Evolutionary conservation across 1,139 yeast genomes (phyloP), one percentile per base, ranked within the genome.

Genomic region (Yamadazyma friedrichii): DNA sequence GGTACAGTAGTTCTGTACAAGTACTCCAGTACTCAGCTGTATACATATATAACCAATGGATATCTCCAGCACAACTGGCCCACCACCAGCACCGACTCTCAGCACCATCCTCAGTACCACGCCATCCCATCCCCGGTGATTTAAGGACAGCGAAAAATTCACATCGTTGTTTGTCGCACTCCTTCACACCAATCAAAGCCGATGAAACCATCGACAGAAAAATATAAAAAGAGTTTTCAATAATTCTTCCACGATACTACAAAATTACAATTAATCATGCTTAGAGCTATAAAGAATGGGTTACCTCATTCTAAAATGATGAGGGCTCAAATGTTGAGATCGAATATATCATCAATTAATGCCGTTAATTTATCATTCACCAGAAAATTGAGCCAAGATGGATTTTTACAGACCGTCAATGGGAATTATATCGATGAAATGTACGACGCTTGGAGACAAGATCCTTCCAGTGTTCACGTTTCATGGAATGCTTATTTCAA

Each of bases 401-500:
- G 82, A 38, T 93, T 93, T 65, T 70, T 91, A 55, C 88, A 86
- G 55, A 81, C 95, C 42, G 82, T 83, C 61, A 88, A 88, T 65
- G 95, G 96, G 52, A 83, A 82, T 58, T 93, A 93, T 67, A 86
- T 94, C 55, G 99, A 93, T 64, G 98, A 93, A 68, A 93, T 93
- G 99, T 94, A 89, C 65, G 80, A 82, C 50, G 93, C 96, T 38
- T 93, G 98, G 98, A 78, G 81, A 59, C 64, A 82, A 52, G 98
- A 94, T 62, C 98, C 98, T 25, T 52, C 75, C 40, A 81, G 93
- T 41, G 99, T 93, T 36, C 99, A 93, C 64, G 83, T 84, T 35
- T 91, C 98, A 22, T 93, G 99, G 99, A 86, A 88, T 61, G 82
- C 97, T 24, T 93, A 94, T 70, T 93, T 93, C 76, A 86, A 84